Conservation (phyloP, 2,329 filamentous ascomycete genomes). For the Bipolaris sorokiniana region DNA sequence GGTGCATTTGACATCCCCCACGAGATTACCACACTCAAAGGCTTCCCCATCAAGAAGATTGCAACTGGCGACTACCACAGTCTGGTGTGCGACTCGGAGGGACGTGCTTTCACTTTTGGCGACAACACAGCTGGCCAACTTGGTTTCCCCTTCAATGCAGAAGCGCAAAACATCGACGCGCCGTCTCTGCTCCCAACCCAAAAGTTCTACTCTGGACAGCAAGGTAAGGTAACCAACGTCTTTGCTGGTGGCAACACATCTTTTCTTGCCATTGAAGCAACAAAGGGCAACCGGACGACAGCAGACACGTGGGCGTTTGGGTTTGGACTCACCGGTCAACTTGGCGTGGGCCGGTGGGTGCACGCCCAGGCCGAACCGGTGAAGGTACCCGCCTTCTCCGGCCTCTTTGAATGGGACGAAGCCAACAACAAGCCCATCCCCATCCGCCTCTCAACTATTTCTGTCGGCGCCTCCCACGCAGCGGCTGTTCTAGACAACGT, state of each 20-base stretch:
- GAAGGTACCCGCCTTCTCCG: slow-evolving; percentile 83
- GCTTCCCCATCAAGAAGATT: slow-evolving; percentile 73
- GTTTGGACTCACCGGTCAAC: slow-evolving; percentile 79
- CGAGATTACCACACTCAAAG: slow-evolving; percentile 74
- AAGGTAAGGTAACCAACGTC: slow-evolving; percentile 74
- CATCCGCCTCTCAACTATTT: slow-evolving; percentile 76
- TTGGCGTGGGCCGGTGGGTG: slow-evolving; percentile 88
- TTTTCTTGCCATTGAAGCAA: slow-evolving; percentile 85
- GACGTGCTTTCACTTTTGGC: slow-evolving; percentile 83
- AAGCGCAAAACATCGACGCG: slow-evolving; percentile 67
- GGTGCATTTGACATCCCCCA: slow-evolving; percentile 83
- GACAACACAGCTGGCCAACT: slow-evolving; percentile 93
- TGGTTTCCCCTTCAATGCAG: slow-evolving; percentile 73
- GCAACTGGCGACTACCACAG: slow-evolving; percentile 89
- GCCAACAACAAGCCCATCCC: slow-evolving; percentile 69
- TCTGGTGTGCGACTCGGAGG: slow-evolving; percentile 74
- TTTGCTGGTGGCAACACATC: slow-evolving; percentile 86
- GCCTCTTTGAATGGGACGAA: slow-evolving; percentile 88
- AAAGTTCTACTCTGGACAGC: slow-evolving; percentile 72
- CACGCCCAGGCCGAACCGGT: slow-evolving; percentile 79
- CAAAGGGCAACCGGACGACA: slow-evolving; percentile 65
- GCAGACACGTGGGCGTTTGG: slow-evolving; percentile 88
- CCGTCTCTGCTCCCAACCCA: slow-evolving; percentile 74
- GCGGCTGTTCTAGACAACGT: slow-evolving; percentile 84
- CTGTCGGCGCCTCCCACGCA: slow-evolving; percentile 79